These are phyloP conservation scores for Vaccinium corymbosum DNA, from an alignment of 148 eudicot species.

Conservation along the genomic window DNA sequence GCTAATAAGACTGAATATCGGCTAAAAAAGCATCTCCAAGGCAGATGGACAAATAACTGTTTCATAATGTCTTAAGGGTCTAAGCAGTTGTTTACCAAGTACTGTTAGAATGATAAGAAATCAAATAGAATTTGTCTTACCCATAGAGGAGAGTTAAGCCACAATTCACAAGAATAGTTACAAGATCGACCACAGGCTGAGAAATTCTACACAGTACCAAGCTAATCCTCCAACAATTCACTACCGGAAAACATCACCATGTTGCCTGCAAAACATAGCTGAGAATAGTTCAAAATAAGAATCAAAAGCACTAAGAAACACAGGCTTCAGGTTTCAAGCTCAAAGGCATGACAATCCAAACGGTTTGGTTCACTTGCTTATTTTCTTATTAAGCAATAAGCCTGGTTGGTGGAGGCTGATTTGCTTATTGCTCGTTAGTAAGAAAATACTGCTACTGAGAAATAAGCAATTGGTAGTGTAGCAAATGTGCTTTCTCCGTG, in stretches of 20 bases:
- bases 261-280: constrained; percentile 12
- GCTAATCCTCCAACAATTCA: not conserved
- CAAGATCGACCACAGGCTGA: not conserved
- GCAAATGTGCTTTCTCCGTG: not conserved
- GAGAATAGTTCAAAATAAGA: not conserved
- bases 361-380: not conserved
- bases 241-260: not conserved
- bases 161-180: not conserved
- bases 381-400: not conserved
- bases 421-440: not conserved
- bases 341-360: not conserved
- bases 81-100: not conserved
- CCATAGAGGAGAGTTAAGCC: not conserved
- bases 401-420: not conserved
- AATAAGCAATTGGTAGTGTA: not conserved
- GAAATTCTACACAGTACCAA: not conserved
- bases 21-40: not conserved
- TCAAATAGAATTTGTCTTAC: not conserved
- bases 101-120: not conserved
- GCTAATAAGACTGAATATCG: not conserved
- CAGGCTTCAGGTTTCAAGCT: not conserved
- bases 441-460: not conserved
- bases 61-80: not conserved
- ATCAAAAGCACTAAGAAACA: not conserved
- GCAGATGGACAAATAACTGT: not conserved